A percentile compares a stretch with the other conserved stretches of the same genome.
Conservation (phyloP, 176 grass and related monocot genomes). For the Avena sativa region DNA sequence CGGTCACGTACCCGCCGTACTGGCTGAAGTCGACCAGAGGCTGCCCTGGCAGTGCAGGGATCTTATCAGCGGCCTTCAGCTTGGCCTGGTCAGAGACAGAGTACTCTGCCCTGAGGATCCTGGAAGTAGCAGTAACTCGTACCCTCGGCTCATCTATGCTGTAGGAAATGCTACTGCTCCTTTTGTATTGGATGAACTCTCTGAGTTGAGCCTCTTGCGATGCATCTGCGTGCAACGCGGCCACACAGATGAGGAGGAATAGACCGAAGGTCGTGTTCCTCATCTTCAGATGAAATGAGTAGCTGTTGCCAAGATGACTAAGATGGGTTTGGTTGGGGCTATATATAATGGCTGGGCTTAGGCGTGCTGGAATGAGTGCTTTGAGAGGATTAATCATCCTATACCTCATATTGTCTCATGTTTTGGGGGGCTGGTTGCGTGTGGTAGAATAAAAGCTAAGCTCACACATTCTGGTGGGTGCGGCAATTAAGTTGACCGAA, state of each 20-base stretch:
- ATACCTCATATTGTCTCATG: no score
- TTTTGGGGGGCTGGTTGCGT: no score
- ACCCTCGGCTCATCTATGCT: not conserved
- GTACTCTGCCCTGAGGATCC: not conserved
- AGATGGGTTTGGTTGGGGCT: no score
- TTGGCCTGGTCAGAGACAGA: not conserved
- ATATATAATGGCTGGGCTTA: no score
- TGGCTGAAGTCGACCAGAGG: conserved; percentile 31
- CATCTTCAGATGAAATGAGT: not conserved
- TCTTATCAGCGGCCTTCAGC: conserved; percentile 37
- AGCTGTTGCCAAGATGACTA: not conserved
- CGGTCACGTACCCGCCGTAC: conserved; percentile 12
- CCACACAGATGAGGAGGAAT: conserved; percentile 3
- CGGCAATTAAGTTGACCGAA: no score
- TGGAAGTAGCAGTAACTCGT: not conserved
- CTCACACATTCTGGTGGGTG: no score
- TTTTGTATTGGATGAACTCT: not conserved
- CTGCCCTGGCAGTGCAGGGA: not conserved
- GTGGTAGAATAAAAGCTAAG: no score
- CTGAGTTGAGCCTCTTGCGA: conserved; percentile 3
- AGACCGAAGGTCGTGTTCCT: not conserved
- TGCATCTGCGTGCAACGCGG: not conserved
- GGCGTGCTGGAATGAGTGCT: no score
- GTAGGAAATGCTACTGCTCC: not conserved
- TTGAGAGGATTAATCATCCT: no score